phyloP scores from a whole-genome alignment of 2,329 filamentous ascomycete genomes.

The Sporothrix euskadiensis region DNA sequence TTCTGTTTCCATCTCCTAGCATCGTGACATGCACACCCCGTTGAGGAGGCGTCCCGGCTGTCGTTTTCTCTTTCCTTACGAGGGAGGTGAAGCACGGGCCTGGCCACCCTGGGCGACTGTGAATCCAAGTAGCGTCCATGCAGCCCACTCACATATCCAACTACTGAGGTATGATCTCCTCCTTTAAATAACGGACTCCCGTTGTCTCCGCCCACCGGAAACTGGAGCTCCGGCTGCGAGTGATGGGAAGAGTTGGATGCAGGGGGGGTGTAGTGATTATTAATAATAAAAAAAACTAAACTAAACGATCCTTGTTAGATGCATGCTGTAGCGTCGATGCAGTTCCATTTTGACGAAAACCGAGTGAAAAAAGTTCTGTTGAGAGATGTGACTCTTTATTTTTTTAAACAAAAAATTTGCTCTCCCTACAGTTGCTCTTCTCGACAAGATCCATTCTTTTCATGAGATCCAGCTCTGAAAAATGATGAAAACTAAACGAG shows the following conservation, averaged over 20 bases:
- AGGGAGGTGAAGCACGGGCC: background rate
- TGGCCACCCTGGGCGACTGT: background rate
- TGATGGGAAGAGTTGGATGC: background rate
- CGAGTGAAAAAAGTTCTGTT: background rate
- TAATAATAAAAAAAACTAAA: background rate
- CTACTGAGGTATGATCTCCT: background rate
- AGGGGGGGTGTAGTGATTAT: background rate
- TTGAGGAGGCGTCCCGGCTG: background rate
- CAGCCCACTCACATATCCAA: conserved; percentile 10
- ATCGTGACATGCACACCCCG: background rate
- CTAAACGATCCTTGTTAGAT: background rate
- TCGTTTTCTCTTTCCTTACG: background rate
- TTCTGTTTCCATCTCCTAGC: background rate
- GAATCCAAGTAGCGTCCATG: background rate
- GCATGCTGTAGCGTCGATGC: background rate
- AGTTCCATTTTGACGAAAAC: background rate
- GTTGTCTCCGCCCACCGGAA: background rate
- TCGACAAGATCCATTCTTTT: background rate
- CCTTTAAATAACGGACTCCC: background rate
- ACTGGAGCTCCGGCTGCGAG: background rate
- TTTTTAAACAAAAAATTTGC: background rate
- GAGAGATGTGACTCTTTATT: background rate
- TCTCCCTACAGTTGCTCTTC: background rate
- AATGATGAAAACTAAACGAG: background rate
- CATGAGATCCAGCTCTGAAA: background rate